Evolutionary conservation across 116 monocot species (phyloP), one percentile per base, ranked within the genome.

Genomic region (Cymodocea nodosa): DNA sequence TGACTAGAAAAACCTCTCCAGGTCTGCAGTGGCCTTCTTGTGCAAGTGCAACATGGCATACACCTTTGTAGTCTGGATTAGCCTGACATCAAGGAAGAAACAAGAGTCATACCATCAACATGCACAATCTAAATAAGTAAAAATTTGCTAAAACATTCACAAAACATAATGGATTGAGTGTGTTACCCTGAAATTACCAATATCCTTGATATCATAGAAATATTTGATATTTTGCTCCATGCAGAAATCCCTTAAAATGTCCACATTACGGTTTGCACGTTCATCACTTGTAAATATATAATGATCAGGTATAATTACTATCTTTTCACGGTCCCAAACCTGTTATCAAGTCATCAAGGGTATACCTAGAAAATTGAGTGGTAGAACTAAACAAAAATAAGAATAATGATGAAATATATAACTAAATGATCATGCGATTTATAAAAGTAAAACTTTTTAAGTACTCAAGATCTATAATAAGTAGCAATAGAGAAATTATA

Each of bases 1-100:
- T 44, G 9, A 44, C 8, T 12, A 44, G 44, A 10, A 44, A 12
- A 53, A 97, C 98, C 92, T 99, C 98, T 20, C 98, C 98, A 69
- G 98, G 98, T 79, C 92, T 78, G 73, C 99, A 99, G 58, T 92
- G 99, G 13, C 99, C 92, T 82, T 99, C 99, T 80, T 99, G 99
- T 62, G 99, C 92, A 74, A 99, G 84, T 63, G 99, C 99, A 69
- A 99, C 56, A 62, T 92, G 99, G 62, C 92, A 99, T 35, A 92
- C 99, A 68, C 99, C 92, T 77, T 92, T 92, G 64, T 92, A 99
- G 81, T 92, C 98, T 61, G 99, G 99, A 80, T 99, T 75, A 25
- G 63, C 70, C 70, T 79, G 67, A 10, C 40, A 75, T 55, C 0
- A 22, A 23, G 44, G 44, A 60, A 66, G 16, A 74, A 67, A 58